Base-by-base conservation (phyloP, 1,284 basidiomycete species). In the Sporisorium graminicola region DNA sequence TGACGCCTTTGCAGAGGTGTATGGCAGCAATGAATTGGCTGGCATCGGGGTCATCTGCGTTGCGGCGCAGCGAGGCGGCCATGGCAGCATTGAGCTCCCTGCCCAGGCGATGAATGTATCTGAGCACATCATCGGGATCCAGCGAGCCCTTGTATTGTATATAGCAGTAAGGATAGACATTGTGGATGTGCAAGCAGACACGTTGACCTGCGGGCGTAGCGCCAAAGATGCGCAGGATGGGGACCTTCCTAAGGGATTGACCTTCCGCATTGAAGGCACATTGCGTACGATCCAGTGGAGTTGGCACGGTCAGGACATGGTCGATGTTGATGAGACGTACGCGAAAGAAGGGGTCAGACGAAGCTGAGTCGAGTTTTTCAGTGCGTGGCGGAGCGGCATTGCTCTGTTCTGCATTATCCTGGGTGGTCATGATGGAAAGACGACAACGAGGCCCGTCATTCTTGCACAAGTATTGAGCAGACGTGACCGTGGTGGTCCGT, bases 1-100 rank as follows among this genome's bases (percentile, higher is more conserved):
- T 92, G 24, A 93, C 88, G n/a, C 94, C 96, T 87, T 98, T 98
- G 79, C 95, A 93, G 40, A 96, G 89, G 57, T 94, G 87, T 52
- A 98, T 90, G 14, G 84, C 82, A 10, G 74, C 82, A 42, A 85
- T 75, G 63, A 77, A 77, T 40, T 76, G 72, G 24, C 62, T 75
- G 52, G 51, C 42, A 5, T 74, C 67, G 8, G 59, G 65, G 24
- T 80, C 74, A 27, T 77, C 55, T 1, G 68, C 49, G 31, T 71
- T 73, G 31, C 73, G 58, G n/a, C 79, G 67, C 14, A 84, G 62
- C 0, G 81, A 77, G 1, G 58, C 74, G 1, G 80, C 81, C 53
- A 84, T 70, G 18, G 82, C 81, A 2, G 60, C 58, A 78, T 95
- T 93, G 72, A 96, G 88, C 12, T 92, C 92, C 31, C 88, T 86